Evolutionary conservation across 805 yeast species (phyloP).

Genomic region (Candida montana): DNA sequence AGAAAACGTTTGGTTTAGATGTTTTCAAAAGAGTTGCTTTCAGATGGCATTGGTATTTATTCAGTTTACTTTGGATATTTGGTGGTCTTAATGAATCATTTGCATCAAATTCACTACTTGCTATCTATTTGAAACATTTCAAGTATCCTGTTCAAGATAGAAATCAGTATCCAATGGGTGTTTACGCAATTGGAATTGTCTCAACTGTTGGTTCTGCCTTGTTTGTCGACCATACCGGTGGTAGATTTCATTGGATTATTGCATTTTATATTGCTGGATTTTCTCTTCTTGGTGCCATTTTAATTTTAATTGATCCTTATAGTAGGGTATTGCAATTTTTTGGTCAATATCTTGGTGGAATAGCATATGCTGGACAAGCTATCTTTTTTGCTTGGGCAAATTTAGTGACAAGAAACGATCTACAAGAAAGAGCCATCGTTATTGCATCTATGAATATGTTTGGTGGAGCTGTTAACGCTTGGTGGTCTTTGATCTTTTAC

Average conservation of each 20-base stretch:
- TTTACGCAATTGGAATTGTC: conserved; percentile 45
- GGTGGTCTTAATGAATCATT: conserved; percentile 47
- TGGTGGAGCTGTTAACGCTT: conserved; percentile 56
- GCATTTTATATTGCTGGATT: conserved; percentile 39
- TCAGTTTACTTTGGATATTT: conserved; percentile 45
- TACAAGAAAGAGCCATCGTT: conserved; percentile 59
- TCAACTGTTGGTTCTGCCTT: conserved; percentile 40
- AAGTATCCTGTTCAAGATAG: conserved; percentile 39
- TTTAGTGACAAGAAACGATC: conserved; percentile 49
- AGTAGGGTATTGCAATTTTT: conserved; percentile 37
- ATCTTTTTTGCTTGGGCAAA: conserved; percentile 62
- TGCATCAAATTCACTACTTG: conserved; percentile 40
- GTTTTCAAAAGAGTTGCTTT: conserved; percentile 39
- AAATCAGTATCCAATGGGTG: conserved; percentile 52
- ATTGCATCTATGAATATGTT: conserved; percentile 65
- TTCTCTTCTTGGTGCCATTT: conserved; percentile 41
- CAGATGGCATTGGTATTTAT: conserved; percentile 55
- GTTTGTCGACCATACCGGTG: conserved; percentile 38
- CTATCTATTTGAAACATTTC: conserved; percentile 39
- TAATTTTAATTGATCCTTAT: conserved; percentile 39
- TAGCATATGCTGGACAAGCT: conserved; percentile 55
- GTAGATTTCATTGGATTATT: conserved; percentile 46
- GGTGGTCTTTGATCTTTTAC: conserved; percentile 56
- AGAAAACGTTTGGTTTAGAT: conserved; percentile 31
- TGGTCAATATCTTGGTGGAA: conserved; percentile 52